phyloP scores from a whole-genome alignment of 352 stramenopile species.

The Phytophthora hybrid region DNA sequence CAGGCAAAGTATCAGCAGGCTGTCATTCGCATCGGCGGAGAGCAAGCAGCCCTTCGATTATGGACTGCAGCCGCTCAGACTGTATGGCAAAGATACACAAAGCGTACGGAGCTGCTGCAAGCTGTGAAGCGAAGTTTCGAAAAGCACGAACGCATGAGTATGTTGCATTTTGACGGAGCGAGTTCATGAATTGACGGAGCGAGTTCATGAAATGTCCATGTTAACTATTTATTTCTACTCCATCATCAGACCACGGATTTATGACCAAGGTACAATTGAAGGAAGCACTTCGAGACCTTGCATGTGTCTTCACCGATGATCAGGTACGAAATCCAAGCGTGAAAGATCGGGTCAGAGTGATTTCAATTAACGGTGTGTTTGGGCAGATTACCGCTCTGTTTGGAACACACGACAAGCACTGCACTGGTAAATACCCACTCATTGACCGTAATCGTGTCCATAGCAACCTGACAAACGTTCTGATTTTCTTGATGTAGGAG shows the following conservation, averaged over 20 bases:
- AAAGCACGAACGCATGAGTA: constrained; percentile 60
- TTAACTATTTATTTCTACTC: not conserved
- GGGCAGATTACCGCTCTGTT: constrained; percentile 58
- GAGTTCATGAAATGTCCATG: constrained; percentile 1
- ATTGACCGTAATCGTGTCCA: not conserved
- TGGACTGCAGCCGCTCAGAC: constrained; percentile 48
- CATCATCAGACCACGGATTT: constrained; percentile 46
- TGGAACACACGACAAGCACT: constrained; percentile 49
- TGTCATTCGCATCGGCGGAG: constrained; percentile 44
- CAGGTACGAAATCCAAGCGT: constrained; percentile 41
- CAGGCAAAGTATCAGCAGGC: constrained; percentile 54
- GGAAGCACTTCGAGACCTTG: constrained; percentile 55
- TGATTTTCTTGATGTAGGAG: not conserved
- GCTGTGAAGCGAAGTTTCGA: constrained; percentile 65
- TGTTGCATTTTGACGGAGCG: constrained; percentile 7
- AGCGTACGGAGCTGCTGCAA: constrained; percentile 61
- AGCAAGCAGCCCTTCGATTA: constrained; percentile 38
- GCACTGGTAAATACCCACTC: constrained; percentile 37
- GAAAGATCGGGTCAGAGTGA: not conserved
- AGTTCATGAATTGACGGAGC: not conserved
- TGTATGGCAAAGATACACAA: constrained; percentile 51
- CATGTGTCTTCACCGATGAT: constrained; percentile 67
- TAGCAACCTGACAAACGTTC: constrained; percentile 2
- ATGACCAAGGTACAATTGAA: constrained; percentile 68
- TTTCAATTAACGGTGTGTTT: not conserved